phyloP scores from a whole-genome alignment of 768 basidiomycete species.

The Calocybe indica region DNA sequence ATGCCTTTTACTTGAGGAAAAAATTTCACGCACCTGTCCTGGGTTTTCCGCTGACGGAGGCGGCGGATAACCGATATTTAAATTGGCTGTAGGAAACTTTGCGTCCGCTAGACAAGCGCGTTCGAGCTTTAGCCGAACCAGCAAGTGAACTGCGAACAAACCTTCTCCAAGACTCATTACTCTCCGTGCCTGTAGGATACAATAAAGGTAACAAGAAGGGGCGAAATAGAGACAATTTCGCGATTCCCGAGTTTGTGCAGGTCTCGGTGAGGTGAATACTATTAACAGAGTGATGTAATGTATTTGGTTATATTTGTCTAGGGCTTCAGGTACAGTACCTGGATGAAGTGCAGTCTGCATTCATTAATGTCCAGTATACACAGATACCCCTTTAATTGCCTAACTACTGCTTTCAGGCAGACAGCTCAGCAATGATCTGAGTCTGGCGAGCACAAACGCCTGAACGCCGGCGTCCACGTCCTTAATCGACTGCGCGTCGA shows the following conservation, averaged over 20 bases:
- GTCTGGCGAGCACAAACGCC: conserved; percentile 27
- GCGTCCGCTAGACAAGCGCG: conserved; percentile 21
- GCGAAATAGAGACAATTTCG: no score
- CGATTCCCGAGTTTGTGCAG: no score
- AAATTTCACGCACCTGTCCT: conserved; percentile 27
- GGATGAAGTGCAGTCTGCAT: no score
- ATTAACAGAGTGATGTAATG: no score
- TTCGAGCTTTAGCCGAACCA: neutral
- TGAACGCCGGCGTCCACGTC: conserved; percentile 40
- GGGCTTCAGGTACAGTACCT: no score
- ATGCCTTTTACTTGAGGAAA: neutral
- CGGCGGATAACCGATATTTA: conserved; percentile 30
- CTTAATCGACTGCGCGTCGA: conserved; percentile 34
- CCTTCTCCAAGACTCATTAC: conserved; percentile 23
- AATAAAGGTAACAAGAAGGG: no score
- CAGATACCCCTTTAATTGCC: no score
- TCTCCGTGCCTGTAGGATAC: neutral
- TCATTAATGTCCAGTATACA: no score
- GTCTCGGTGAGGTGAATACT: no score
- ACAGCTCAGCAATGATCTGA: conserved; percentile 26
- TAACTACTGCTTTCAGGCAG: no score
- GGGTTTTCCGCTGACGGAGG: conserved; percentile 41
- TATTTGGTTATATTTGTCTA: no score
- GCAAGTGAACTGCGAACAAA: conserved; percentile 3
- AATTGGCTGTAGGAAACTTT: conserved; percentile 32